Percentiles rank a stretch among this genome's conserved stretches.
Evolutionary conservation across 1,284 basidiomycete species (phyloP).

Genomic region (Sporisorium graminicola): DNA sequence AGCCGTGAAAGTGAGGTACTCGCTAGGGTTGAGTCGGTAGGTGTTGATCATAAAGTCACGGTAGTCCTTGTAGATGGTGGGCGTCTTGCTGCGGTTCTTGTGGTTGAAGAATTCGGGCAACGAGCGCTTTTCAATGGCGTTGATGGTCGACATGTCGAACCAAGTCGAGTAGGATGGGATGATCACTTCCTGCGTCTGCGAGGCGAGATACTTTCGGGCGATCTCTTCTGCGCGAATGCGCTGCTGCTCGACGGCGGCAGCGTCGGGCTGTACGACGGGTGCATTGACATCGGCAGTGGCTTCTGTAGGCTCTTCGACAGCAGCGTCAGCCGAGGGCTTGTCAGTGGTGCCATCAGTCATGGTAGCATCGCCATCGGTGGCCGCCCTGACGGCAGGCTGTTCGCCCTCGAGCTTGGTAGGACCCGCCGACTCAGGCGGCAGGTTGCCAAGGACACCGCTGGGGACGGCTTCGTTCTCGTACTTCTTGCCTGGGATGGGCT

Average conservation of each 20-base stretch:
- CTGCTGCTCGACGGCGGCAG: conserved; percentile 82
- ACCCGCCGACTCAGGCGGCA: conserved; percentile 53
- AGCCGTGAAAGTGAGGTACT: conserved; percentile 97
- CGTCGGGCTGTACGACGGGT: conserved; percentile 72
- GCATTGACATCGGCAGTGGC: conserved; percentile 76
- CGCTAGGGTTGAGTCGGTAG: conserved; percentile 90
- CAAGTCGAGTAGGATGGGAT: conserved; percentile 97
- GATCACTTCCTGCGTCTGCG: conserved; percentile 91
- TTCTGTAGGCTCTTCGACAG: conserved; percentile 80
- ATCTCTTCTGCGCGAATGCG: conserved; percentile 83
- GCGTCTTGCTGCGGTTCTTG: conserved; percentile 87
- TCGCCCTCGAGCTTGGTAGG: conserved; percentile 37
- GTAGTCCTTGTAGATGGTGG: conserved; percentile 98
- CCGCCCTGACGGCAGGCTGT: conserved; percentile 42
- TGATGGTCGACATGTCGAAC: conserved; percentile 95
- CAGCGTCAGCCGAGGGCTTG: conserved; percentile 50
- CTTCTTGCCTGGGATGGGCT: conserved; percentile 67
- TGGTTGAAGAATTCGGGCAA: conserved; percentile 99
- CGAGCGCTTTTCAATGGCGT: conserved; percentile 90
- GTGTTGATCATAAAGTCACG: conserved; percentile 99
- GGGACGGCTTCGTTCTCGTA: conserved; percentile 67
- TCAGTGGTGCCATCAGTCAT: conserved; percentile 53
- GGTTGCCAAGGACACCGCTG: conserved; percentile 64
- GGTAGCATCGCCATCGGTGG: conserved; percentile 59
- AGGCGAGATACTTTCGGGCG: conserved; percentile 91